Evolutionary conservation across 2,329 filamentous ascomycete genomes (phyloP), one percentile per base, ranked within the genome.

Genomic region (Pyricularia grisea): DNA sequence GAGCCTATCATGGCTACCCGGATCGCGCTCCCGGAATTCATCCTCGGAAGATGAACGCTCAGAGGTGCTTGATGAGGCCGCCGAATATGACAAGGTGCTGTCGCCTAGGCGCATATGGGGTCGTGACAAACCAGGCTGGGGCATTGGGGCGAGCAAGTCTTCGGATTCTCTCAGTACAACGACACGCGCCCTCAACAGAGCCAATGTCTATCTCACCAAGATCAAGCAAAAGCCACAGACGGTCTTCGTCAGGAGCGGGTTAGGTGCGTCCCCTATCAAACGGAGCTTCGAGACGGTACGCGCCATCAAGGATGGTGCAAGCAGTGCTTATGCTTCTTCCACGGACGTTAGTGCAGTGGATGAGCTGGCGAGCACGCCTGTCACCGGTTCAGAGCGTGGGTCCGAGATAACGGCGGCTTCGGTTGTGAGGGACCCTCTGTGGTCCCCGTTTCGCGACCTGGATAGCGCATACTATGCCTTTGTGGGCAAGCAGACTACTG

Each of bases 401-500:
- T 77, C 76, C 23, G 74, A 74, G 67, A 74, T 75, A 1, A 81
- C 81, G 6, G 80, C 82, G 71, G 82, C 83, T 61, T 84, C 68
- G 73, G 77, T 71, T 55, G 76, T 79, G 55, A 81, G 82, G 69
- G 86, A 88, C 73, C 81, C 85, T 10, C 78, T 88, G 27, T 87
- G 84, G 84, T 81, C 82, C 5, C 79, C 79, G 3, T 88, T 88
- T 76, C 85, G 83, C 71, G 80, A 80, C 14, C 78, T 88, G 27
- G 85, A 88, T 65, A 74, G 81, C n/a, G 78, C 82, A 65, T 81
- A 78, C 70, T 73, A 75, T 70, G 79, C 78, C 71, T 96, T 97
- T 74, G 85, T 89, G 71, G 83, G 87, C 70, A 96, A 93, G 78
- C 88, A 89, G 42, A 91, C 84, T 69, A 74, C 81, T 10, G 82